Percentiles rank a stretch among this genome's conserved stretches.
Conservation (phyloP, 2,329 filamentous ascomycete species). For the Drechslerella coelobrocha region DNA sequence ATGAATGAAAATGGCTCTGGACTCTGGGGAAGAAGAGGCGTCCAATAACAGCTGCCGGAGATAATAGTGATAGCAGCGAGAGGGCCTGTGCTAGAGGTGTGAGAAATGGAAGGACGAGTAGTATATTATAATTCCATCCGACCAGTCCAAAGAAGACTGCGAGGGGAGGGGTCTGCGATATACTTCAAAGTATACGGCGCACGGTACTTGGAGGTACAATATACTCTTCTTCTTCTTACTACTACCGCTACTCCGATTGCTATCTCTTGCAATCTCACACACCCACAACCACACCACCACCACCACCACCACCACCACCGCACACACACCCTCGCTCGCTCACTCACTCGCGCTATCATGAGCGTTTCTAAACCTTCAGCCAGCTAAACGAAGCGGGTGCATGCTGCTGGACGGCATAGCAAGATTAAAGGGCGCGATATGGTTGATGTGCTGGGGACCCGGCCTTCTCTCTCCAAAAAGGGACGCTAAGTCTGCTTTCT, state of each 20-base stretch:
- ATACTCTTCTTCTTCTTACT: no score
- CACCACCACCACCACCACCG: no score
- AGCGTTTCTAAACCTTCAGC: no score
- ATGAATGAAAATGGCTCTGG: conserved; percentile 25
- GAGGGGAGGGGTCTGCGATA: background rate
- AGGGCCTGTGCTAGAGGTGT: conserved; percentile 1
- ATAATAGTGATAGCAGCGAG: conserved; percentile 27
- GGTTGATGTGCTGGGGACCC: background rate
- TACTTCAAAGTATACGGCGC: background rate
- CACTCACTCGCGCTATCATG: background rate
- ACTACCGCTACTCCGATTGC: no score
- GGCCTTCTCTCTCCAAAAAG: background rate
- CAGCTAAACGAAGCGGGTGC: conserved; percentile 28
- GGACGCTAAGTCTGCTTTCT: no score
- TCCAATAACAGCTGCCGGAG: conserved; percentile 49
- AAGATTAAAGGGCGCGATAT: conserved; percentile 31
- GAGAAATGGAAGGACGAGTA: background rate
- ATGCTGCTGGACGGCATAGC: background rate
- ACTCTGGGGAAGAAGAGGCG: conserved; percentile 32
- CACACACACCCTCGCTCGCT: no score
- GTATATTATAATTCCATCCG: background rate
- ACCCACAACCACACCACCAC: no score
- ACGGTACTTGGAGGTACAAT: background rate
- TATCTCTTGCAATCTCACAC: no score
- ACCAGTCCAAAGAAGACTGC: background rate